Percentiles rank a stretch among this genome's conserved stretches.
These are phyloP conservation scores for Lentinula guzmanii DNA, from an alignment of 768 basidiomycete species.

Conservation along the genomic window DNA sequence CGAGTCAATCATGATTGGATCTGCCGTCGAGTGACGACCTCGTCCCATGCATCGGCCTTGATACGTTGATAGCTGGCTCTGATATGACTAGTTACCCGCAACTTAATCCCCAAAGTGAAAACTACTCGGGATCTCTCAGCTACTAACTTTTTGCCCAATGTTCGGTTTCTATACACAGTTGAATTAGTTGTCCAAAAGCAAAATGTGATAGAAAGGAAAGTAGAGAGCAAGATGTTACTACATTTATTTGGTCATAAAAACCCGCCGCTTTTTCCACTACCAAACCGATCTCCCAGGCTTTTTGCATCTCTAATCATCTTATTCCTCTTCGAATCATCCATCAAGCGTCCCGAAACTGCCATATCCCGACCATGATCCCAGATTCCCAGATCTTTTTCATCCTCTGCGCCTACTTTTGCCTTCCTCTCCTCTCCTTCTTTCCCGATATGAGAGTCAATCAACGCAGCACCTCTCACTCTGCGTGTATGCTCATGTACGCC, in stretches of 20 bases:
- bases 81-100: too few relatives aligned
- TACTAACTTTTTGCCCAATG: too few relatives aligned
- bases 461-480: conserved; percentile 44
- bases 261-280: conserved; percentile 61
- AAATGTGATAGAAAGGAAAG: too few relatives aligned
- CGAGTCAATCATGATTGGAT: too few relatives aligned
- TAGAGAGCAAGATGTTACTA: not conserved
- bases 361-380: conserved; percentile 96
- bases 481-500: conserved; percentile 79
- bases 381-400: conserved; percentile 43
- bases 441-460: conserved; percentile 48
- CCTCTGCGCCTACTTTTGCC: conserved; percentile 14
- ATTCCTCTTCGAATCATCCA: conserved; percentile 82
- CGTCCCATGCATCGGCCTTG: too few relatives aligned
- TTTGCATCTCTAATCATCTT: conserved; percentile 78
- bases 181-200: too few relatives aligned
- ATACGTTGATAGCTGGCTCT: too few relatives aligned
- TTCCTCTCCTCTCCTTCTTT: not conserved
- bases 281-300: conserved; percentile 80
- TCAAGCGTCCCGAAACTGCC: conserved; percentile 77
- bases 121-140: too few relatives aligned
- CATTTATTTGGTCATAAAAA: conserved; percentile 32
- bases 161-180: too few relatives aligned
- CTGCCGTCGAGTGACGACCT: too few relatives aligned
- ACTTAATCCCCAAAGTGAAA: too few relatives aligned